Base-by-base conservation (phyloP, 352 stramenopile species). In the Albugo candida region DNA sequence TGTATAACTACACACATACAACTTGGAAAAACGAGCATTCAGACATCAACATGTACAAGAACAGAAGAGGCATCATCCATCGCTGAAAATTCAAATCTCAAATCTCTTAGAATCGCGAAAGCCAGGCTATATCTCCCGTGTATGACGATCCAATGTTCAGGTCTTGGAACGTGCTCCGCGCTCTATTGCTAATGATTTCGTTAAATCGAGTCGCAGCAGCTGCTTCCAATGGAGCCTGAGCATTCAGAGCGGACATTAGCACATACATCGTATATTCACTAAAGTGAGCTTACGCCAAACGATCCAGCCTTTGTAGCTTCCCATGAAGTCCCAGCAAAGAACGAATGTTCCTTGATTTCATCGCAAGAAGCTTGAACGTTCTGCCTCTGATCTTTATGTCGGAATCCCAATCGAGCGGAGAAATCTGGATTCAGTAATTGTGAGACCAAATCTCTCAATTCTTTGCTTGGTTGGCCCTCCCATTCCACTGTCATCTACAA, bases 271-370 rank as follows among this genome's bases (percentile, higher is more conserved):
- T 42, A 40, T 13, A 36, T 3, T 18, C 18, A 19, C 40, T 13
- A n/a, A 10, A 10, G 38, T 24, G 38, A 17, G 68, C 68, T 21
- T 64, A 89, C 77, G 56, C 67, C 69, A 49, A 89, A 84, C 8
- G 74, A 83, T 48, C 73, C 74, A 21, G 68, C 69, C 53, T 86
- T 85, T 2, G 74, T 85, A 13, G 74, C 69, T 44, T 86, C 73
- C 78, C 78, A 92, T 21, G 73, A 73, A 1, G 74, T 84, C 36
- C 74, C 74, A 52, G 76, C 65, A 45, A 92, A 92, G 48, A 92
- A 92, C 11, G 73, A 43, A 45, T 89, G 77, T 36, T 74, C 76
- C 52, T 86, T 83, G 31, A 88, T 84, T 19, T 60, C 60, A 45
- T 80, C 67, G 49, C 73, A 84, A 6, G 67, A 69, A 44, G 65